A percentile compares a stretch with the other conserved stretches of the same genome.
These are phyloP conservation scores for Ceratocystis harringtonii DNA, from an alignment of 2,329 filamentous ascomycete genomes.

Conservation along the genomic window DNA sequence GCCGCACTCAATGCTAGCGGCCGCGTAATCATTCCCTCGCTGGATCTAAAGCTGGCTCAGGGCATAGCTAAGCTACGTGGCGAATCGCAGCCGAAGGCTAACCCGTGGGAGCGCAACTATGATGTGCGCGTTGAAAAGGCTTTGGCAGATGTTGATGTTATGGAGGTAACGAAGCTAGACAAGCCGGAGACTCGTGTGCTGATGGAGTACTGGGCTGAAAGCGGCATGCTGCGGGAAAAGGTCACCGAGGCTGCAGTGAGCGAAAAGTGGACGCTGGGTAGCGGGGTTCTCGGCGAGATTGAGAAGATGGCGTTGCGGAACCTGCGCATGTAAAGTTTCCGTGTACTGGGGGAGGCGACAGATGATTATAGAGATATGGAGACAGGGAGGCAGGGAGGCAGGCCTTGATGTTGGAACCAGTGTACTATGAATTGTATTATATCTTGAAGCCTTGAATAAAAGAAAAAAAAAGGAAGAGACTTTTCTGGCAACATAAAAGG, in stretches of 20 bases:
- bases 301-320: conserved; percentile 48
- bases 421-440: conserved; percentile 16
- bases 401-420: background rate
- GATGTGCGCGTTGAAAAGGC: conserved; percentile 41
- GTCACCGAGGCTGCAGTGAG: conserved; percentile 57
- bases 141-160: conserved; percentile 35
- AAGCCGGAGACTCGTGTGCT: conserved; percentile 61
- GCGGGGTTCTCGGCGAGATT: conserved; percentile 73
- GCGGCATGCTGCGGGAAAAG: conserved; percentile 57
- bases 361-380: background rate
- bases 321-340: conserved; percentile 29
- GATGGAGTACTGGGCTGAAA: conserved; percentile 88
- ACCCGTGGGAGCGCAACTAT: conserved; percentile 42
- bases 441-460: conserved; percentile 1
- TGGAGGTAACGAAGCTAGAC: conserved; percentile 51
- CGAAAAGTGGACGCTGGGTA: conserved; percentile 71
- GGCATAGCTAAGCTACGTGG: conserved; percentile 32
- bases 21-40: conserved; percentile 43
- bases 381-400: background rate
- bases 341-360: background rate
- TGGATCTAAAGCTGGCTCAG: conserved; percentile 52
- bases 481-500: background rate
- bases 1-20: conserved; percentile 63
- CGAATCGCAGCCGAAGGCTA: conserved; percentile 27
- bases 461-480: background rate